Conservation (phyloP, 306 rosid species). For the Erythrophleum fordii region DNA sequence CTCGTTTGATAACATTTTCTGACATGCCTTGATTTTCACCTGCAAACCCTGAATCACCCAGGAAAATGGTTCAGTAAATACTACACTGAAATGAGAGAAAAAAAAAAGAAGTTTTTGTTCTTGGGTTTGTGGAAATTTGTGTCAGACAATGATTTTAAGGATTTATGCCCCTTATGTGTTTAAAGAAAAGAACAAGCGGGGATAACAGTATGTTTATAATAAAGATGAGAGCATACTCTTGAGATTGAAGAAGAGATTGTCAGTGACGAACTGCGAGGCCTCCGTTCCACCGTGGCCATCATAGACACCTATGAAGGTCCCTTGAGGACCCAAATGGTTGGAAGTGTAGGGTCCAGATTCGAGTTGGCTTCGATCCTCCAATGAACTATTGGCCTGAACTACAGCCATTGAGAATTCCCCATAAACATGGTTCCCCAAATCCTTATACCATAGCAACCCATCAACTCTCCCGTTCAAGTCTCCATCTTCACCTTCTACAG, state of each 20-base stretch:
- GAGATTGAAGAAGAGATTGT: slow-evolving; percentile 73
- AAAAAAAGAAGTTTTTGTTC: neutral
- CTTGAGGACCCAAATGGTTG: slow-evolving; percentile 62
- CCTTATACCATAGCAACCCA: slow-evolving; percentile 86
- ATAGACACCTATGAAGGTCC: slow-evolving; percentile 85
- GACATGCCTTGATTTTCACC: slow-evolving; percentile 68
- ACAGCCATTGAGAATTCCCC: slow-evolving; percentile 96
- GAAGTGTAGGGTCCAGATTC: slow-evolving; percentile 81
- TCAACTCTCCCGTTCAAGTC: slow-evolving; percentile 68
- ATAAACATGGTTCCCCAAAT: slow-evolving; percentile 79
- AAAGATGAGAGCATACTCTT: slow-evolving; percentile 64
- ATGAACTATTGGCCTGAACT: slow-evolving; percentile 74
- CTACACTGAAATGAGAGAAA: neutral
- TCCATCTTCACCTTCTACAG: slow-evolving; percentile 61
- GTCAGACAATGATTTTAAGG: too few species aligned
- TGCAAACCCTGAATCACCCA: slow-evolving; percentile 64
- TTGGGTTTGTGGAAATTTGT: neutral
- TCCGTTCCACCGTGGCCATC: slow-evolving; percentile 94
- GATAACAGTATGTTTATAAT: neutral
- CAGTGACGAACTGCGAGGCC: slow-evolving; percentile 79
- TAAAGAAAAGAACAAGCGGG: neutral
- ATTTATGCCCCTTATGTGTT: neutral
- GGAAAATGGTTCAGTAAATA: neutral
- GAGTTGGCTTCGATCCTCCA: slow-evolving; percentile 88
- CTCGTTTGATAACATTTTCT: slow-evolving; percentile 63